Base-by-base conservation (phyloP, 164 flowering plant genomes). In the Vitis rupestris region DNA sequence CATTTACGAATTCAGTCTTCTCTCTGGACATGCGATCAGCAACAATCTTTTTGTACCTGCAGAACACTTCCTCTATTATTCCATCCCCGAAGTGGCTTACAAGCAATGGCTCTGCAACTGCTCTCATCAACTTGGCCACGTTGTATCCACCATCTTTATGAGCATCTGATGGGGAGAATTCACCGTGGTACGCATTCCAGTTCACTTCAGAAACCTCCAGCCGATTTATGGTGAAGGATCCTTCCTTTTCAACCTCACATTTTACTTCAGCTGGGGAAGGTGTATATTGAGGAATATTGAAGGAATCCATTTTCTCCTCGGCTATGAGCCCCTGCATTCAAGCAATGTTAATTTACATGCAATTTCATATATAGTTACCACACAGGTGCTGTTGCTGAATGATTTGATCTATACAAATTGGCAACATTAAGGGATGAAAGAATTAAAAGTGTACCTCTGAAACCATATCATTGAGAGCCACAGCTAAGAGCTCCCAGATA, bases 211-310 rank as follows among this genome's bases (percentile, higher is more conserved):
- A 77, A 2, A 70, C 69, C 62, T 82, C 80, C 8, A 87, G 67
- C 6, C 59, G 63, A 48, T 78, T 63, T 3, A 85, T 48, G n/a
- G 51, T 6, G 51, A 88, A 90, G 14, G 90, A 83, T 7, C 90
- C 91, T 72, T 88, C 88, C 2, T 63, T 75, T 52, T 68, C 48
- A 23, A 90, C 67, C n/a, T 63, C 54, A 0, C 13, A 49, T 54
- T 73, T 74, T 37, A 90, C 70, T 80, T 88, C 92, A 10, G 23
- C 3, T 6, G 79, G 70, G 9, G 82, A 78, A 52, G 95, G 90
- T 12, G 78, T 73, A 66, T 87, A 87, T 8, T 69, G 70, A 9
- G 90, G 96, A 31, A 85, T 54, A 63, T 90, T 84, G 79, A 85
- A 88, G 0, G 83, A 62, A 30, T 87, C 80, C 72, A 88, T 0